phyloP scores from a whole-genome alignment of 2,329 filamentous ascomycete species.

The Apiospora saccharicola region DNA sequence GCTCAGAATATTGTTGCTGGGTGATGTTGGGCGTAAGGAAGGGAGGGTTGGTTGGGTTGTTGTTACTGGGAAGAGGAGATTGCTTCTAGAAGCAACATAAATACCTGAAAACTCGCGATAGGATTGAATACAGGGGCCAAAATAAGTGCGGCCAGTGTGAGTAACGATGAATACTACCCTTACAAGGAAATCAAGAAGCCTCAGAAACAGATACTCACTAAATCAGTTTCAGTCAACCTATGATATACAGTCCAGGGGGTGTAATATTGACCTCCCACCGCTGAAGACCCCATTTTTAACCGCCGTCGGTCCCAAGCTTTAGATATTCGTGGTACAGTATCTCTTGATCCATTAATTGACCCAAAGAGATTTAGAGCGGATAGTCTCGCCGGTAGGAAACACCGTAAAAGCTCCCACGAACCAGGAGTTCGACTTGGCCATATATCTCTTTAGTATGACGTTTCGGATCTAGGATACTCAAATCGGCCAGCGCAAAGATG shows the following conservation, averaged over 20 bases:
- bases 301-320: neutral
- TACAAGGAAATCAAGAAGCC: neutral
- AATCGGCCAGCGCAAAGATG: neutral
- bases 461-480: neutral
- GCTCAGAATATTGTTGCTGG: neutral
- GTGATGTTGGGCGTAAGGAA: neutral
- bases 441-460: neutral
- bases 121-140: neutral
- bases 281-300: neutral
- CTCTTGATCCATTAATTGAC: neutral
- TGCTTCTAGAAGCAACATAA: neutral
- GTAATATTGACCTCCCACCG: neutral
- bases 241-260: neutral
- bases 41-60: neutral
- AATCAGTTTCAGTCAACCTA: neutral
- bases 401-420: neutral
- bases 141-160: neutral
- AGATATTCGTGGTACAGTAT: neutral
- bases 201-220: neutral
- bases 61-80: neutral
- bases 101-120: neutral
- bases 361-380: neutral
- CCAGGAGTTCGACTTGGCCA: neutral
- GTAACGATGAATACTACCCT: neutral
- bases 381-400: neutral